These are phyloP conservation scores for Ormosia semicastrata DNA, from an alignment of 306 rosid genomes.

Conservation along the genomic window DNA sequence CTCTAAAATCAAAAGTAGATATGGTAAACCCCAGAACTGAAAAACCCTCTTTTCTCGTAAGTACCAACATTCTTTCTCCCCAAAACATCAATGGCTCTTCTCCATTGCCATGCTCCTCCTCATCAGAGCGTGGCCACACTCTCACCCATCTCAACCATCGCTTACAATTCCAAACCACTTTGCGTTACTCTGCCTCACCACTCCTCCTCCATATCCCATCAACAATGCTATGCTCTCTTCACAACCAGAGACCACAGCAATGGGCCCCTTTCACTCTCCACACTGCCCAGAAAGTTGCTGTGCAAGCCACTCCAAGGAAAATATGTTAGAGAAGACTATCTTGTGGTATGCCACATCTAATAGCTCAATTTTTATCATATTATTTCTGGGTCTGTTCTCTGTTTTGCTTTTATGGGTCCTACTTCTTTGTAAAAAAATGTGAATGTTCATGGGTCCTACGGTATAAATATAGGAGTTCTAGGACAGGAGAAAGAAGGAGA, in stretches of 20 bases:
- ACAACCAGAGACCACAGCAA: constrained; percentile 19
- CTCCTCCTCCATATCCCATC: constrained; percentile 39
- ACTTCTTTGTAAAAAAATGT: neutral
- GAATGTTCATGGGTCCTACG: neutral
- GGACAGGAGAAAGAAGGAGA: neutral
- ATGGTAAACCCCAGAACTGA: constrained; percentile 13
- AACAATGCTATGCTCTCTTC: constrained; percentile 52
- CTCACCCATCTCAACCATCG: constrained; percentile 33
- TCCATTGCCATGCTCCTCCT: constrained; percentile 29
- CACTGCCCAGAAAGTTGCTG: constrained; percentile 53
- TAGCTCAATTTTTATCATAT: neutral
- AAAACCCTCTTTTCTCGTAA: neutral
- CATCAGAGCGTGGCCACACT: constrained; percentile 27
- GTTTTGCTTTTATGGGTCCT: neutral
- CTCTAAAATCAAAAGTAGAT: neutral
- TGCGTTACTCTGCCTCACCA: constrained; percentile 32
- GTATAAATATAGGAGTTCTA: neutral
- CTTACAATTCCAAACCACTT: constrained; percentile 27
- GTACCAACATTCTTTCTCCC: neutral
- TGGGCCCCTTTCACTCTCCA: constrained; percentile 44
- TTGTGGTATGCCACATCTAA: constrained; percentile 55
- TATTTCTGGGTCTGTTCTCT: constrained; percentile 7
- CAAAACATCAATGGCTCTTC: constrained; percentile 44
- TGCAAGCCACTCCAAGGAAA: constrained; percentile 74
- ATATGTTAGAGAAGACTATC: constrained; percentile 68